phyloP scores from a whole-genome alignment of 768 basidiomycete genomes.

The Wakefieldia striispora region DNA sequence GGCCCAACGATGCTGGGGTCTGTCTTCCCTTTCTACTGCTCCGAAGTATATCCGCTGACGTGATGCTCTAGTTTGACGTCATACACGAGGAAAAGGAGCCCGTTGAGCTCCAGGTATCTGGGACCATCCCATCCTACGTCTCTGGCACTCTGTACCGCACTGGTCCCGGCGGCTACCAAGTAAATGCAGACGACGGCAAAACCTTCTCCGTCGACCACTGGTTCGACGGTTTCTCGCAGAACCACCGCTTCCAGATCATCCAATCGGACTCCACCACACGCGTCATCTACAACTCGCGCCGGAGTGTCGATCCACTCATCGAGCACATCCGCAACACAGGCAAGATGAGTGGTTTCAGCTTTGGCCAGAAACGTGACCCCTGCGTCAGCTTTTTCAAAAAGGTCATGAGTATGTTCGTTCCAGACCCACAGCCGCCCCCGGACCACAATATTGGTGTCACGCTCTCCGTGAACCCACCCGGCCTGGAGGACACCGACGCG shows the following conservation, averaged over 20 bases:
- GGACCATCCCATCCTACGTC: constrained; percentile 35
- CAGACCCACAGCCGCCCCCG: neutral
- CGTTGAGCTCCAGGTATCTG: constrained; percentile 27
- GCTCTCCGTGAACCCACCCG: constrained; percentile 30
- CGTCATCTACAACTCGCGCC: constrained; percentile 36
- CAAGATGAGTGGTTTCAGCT: constrained; percentile 13
- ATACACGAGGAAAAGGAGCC: constrained; percentile 28
- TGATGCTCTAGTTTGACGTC: constrained; percentile 24
- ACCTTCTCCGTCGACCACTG: constrained; percentile 34
- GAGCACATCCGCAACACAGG: constrained; percentile 29
- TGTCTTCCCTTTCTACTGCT: neutral
- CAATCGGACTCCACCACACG: constrained; percentile 20
- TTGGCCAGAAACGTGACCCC: constrained; percentile 34
- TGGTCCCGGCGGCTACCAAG: constrained; percentile 36
- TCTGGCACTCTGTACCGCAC: constrained; percentile 39
- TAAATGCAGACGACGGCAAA: constrained; percentile 16
- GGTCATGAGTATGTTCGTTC: constrained; percentile 30
- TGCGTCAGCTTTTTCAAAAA: constrained; percentile 31
- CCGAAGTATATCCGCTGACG: neutral
- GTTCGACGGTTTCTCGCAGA: constrained; percentile 42
- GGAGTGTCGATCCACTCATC: constrained; percentile 27
- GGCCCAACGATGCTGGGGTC: constrained; percentile 32
- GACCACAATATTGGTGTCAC: constrained; percentile 30
- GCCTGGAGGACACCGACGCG: constrained; percentile 22
- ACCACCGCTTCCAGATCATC: constrained; percentile 40